Evolutionary conservation across 139 green algal genomes (phyloP), one percentile per base, ranked within the genome.

Genomic region (Pycnococcus provasolii): DNA sequence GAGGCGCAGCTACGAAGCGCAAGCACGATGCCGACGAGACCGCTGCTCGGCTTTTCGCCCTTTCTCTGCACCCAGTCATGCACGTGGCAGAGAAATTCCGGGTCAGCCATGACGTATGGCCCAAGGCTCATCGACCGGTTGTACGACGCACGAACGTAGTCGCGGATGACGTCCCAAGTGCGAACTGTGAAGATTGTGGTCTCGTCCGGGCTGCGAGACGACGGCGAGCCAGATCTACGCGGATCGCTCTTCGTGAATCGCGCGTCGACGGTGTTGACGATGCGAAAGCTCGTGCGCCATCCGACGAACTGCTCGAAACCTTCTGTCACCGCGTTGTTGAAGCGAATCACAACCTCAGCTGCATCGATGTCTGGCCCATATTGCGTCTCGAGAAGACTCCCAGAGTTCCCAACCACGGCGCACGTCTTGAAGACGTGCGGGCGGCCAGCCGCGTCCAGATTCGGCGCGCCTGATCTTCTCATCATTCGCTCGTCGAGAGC

Each of bases 1-100:
- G 66, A 42, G 1, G 73, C 46, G 71, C 71, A 77, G 3, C 67
- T 60, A 44, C 42, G 67, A 11, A 77, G 55, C 7, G 71, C 65
- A n/a, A 77, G 43, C 15, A 77, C 53, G 41, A 77, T 66, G 8
- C 71, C 71, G 2, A 77, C 71, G 39, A 77, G 42, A 15, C 71
- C 71, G 4, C 41, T 62, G 43, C 63, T 73, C 1, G 71, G 71
- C 64, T 77, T 77, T 15, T 72, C 55, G 40, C 71, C 71, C 45
- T 42, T 53, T 40, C 66, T 48, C 6, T 62, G 26, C 54, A 77
- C 64, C 68, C 68, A 74, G 3, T 26, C 61, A 53, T 54, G 66
- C 47, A 54, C 46, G 37, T 73, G 55, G 66, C 66, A 73, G 4
- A 73, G 45, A 15, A 73, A 66, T 47, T 73, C 66, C 7, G 66